Conservation (phyloP, 306 rosid species). For the Trifolium repens region DNA sequence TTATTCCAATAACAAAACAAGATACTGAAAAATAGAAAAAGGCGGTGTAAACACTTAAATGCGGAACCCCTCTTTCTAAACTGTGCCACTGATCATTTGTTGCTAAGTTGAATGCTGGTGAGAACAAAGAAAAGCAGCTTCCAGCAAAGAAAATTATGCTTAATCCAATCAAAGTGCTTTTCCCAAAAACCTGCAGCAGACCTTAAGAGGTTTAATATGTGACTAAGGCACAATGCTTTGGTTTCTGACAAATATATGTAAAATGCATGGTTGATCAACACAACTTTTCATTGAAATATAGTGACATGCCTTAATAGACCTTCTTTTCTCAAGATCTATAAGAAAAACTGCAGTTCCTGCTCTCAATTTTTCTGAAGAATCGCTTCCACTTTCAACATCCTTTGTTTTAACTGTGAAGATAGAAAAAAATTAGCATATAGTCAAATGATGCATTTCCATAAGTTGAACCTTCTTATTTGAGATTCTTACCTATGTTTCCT, state of each 20-base stretch:
- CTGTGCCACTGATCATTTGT: slow-evolving; percentile 95
- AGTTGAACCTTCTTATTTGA: background rate
- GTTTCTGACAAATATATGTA: background rate
- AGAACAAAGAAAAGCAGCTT: slow-evolving; percentile 78
- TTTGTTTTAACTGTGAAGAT: slow-evolving; percentile 43
- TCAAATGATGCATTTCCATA: background rate
- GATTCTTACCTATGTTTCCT: slow-evolving; percentile 50
- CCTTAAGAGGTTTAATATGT: background rate
- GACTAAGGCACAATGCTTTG: background rate
- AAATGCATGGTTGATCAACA: background rate
- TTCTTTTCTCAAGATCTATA: slow-evolving; percentile 70
- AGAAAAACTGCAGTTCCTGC: slow-evolving; percentile 81
- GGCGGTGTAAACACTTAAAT: slow-evolving; percentile 77
- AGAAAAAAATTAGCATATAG: slow-evolving; percentile 10
- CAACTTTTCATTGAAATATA: background rate
- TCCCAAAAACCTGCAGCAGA: slow-evolving; percentile 76
- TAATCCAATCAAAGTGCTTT: slow-evolving; percentile 68
- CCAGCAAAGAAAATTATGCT: slow-evolving; percentile 80
- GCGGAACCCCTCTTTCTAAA: slow-evolving; percentile 73
- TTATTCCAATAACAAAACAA: slow-evolving; percentile 65
- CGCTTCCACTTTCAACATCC: slow-evolving; percentile 53
- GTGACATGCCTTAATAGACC: slow-evolving; percentile 74
- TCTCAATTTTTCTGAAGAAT: slow-evolving; percentile 42
- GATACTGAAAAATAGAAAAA: slow-evolving; percentile 89
- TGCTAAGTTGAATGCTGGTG: slow-evolving; percentile 93